Evolutionary conservation across 2,329 filamentous ascomycete genomes (phyloP).

Genomic region (Paramyrothecium sp.): DNA sequence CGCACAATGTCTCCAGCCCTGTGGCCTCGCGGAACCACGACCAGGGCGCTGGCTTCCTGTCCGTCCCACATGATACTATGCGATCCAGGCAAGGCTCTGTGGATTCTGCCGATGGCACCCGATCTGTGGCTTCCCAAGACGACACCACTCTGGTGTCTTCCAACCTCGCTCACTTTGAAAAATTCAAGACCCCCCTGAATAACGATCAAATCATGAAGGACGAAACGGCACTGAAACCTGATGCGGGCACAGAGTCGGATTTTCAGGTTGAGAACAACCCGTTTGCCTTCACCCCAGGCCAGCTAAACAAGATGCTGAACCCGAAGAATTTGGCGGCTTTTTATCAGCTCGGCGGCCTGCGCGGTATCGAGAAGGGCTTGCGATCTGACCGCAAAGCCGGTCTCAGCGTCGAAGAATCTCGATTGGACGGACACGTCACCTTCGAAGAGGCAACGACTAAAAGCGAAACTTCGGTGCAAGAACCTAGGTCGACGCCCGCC

Average conservation of each 20-base stretch:
- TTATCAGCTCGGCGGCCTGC: conserved; percentile 73
- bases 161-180: conserved; percentile 41
- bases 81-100: conserved; percentile 68
- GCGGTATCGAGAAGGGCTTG: conserved; percentile 76
- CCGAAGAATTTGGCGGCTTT: conserved; percentile 85
- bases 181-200: conserved; percentile 34
- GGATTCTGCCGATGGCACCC: conserved; percentile 62
- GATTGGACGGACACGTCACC: conserved; percentile 62
- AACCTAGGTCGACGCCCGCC: conserved; percentile 5
- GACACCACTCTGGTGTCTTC: conserved; percentile 58
- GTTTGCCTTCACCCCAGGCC: conserved; percentile 81
- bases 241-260: conserved; percentile 72
- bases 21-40: conserved; percentile 46
- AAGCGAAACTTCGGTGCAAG: conserved; percentile 10
- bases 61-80: conserved; percentile 57
- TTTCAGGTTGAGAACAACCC: conserved; percentile 77
- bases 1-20: conserved; percentile 68
- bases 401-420: conserved; percentile 72
- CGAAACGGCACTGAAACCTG: conserved; percentile 69
- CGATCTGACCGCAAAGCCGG: conserved; percentile 70
- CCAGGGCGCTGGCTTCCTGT: conserved; percentile 54
- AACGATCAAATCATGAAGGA: conserved; percentile 62
- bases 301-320: conserved; percentile 84
- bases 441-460: conserved; percentile 67
- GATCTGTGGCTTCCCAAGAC: conserved; percentile 58